Base-by-base conservation (phyloP, 495 filamentous ascomycete species). In the Hypoxylon perforatum region DNA sequence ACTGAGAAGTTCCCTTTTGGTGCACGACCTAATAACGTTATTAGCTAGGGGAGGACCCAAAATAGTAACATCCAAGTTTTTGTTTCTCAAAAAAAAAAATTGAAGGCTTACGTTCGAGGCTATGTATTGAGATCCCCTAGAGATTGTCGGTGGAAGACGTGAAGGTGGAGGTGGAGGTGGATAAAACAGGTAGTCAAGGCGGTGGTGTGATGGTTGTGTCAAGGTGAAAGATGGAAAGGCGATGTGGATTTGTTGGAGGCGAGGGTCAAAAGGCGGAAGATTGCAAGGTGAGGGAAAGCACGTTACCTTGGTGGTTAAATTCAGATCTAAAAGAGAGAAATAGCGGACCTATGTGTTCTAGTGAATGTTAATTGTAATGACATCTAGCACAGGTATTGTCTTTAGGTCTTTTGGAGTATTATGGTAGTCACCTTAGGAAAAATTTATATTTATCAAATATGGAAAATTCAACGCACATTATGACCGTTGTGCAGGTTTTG, bases 11-110 rank as follows among this genome's bases (percentile, higher is more conserved):
- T 10, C 30, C 30, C 11, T 33, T 28, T 33, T 5, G 30, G 42
- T 33, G 36, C 57, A 35, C 41, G 18, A 47, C 49, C 49, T 55
- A 54, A 41, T 23, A 45, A 62, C 33, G 45, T 58, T 58, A 58
- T 58, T 39, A 58, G 56, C 35, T 58, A 17, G 48, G 15, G 30
- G 11, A 41, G 18, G 18, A 49, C 19, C 23, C 23, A 4, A 18
- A 21, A 57, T 15, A 45, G 11, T 39, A 45, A 30, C 2, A 33
- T 33, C 7, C 8, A 33, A 33, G 30, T 33, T n/a, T n/a, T n/a
- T n/a, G n/a, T n/a, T n/a, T n/a, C n/a, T n/a, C n/a, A n/a, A n/a
- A n/a, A n/a, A n/a, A n/a, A n/a, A 14, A 18, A 44, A 38, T 23
- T 5, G 28, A 28, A 58, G 9, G 22, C 56, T 49, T 58, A 56